Base-by-base conservation (phyloP, 306 rosid genomes). In the Hylodesmum podocarpum region DNA sequence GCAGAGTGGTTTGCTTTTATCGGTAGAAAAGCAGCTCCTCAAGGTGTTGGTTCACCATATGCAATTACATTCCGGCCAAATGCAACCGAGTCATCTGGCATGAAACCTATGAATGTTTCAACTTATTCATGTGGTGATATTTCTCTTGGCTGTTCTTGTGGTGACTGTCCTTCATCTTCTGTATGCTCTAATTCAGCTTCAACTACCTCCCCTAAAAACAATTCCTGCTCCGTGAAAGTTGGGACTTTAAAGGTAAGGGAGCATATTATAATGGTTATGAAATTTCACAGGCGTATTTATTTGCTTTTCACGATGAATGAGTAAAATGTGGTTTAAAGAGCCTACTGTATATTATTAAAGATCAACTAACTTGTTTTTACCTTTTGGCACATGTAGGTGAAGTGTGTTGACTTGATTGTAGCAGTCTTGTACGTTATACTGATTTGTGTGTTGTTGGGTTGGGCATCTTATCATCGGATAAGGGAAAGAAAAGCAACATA, bases 61-160 rank as follows among this genome's bases (percentile, higher is more conserved):
- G 87, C 97, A 19, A 91, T 95, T 68, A 76, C 49, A 46, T 95
- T 92, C 84, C 80, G 0, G 39, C 76, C 97, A 83, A 88, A 79
- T 77, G 70, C 84, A 78, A 36, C 82, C 7, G 81, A 51, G 61
- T 82, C 92, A 76, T 86, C 94, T 71, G 91, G 86, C 84, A 92
- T 95, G 96, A 85, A 81, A 83, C 92, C 94, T 80, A 92, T 95
- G 99, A 92, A 92, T 76, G 97, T 86, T 77, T 88, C 99, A 81
- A 80, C 91, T 70, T 95, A 95, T 86, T 92, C 99, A 46, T 92
- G 99, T 11, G 83, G 92, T 80, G 99, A 95, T 83, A 75, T 78
- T 78, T 95, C 97, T 59, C 85, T 95, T 76, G 97, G 99, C 67
- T 95, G 99, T 75, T 95, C 99, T 72, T 95, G 99, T 76, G 97